Conservation (phyloP, 1,139 yeast genomes). For the Sugiyamaella grinbergsii region DNA sequence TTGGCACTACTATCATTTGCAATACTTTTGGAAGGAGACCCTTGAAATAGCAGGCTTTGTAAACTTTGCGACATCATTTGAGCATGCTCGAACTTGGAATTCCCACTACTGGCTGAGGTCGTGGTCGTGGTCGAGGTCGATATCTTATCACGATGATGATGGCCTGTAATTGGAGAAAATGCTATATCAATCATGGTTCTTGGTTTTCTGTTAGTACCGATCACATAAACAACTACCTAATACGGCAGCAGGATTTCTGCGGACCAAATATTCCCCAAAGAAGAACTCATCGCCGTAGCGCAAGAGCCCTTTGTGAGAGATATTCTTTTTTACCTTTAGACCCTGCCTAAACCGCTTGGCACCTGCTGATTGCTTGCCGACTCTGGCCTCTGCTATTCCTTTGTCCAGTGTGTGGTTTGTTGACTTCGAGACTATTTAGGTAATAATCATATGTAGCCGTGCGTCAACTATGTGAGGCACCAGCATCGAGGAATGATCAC, state of each 20-base stretch:
- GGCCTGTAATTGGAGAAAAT: constrained; percentile 18
- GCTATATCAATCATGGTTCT: constrained; percentile 22
- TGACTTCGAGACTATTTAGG: constrained; percentile 9
- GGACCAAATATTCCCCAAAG: background rate
- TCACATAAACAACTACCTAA: background rate
- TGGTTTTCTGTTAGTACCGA: background rate
- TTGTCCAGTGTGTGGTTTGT: constrained; percentile 3
- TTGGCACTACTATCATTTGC: background rate
- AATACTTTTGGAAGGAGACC: background rate
- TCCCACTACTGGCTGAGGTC: constrained; percentile 3
- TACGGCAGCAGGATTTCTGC: no score
- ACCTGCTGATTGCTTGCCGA: constrained; percentile 13
- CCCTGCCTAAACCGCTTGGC: constrained; percentile 10
- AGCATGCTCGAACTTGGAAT: constrained; percentile 23
- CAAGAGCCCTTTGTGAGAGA: background rate
- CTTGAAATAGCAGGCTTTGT: constrained; percentile 24
- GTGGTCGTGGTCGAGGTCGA: background rate
- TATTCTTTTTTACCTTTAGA: constrained; percentile 3
- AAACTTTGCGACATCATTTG: constrained; percentile 25
- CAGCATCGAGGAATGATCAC: constrained; percentile 12
- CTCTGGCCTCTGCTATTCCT: background rate
- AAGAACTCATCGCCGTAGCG: no score
- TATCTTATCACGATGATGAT: background rate
- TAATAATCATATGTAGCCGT: constrained; percentile 8
- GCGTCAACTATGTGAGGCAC: constrained; percentile 1